These are phyloP conservation scores for Rhodocollybia butyracea DNA, from an alignment of 768 basidiomycete species.

Conservation along the genomic window DNA sequence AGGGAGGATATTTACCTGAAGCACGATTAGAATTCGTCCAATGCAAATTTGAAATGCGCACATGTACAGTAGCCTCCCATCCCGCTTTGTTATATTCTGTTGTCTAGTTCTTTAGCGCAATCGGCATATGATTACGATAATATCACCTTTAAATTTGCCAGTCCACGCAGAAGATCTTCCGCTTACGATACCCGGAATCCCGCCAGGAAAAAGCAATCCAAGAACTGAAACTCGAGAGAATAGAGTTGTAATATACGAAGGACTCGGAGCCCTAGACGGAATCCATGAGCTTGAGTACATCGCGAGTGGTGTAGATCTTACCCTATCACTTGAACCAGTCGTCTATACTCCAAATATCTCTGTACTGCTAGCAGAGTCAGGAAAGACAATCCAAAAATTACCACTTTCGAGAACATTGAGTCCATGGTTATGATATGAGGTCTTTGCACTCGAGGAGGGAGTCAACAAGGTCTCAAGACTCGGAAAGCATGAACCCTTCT, in stretches of 20 bases:
- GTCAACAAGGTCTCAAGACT: too few relatives aligned
- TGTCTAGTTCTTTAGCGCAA: background rate
- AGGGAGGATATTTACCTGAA: background rate
- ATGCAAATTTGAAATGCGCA: background rate
- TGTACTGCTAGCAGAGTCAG: too few relatives aligned
- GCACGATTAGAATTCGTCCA: background rate
- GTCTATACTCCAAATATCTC: too few relatives aligned
- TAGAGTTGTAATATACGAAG: background rate
- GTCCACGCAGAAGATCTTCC: background rate
- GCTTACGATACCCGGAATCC: background rate
- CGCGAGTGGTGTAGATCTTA: too few relatives aligned
- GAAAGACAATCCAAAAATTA: too few relatives aligned
- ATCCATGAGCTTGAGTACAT: too few relatives aligned
- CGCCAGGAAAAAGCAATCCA: background rate
- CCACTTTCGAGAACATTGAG: too few relatives aligned
- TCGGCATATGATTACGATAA: background rate
- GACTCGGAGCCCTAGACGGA: too few relatives aligned
- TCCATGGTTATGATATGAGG: too few relatives aligned
- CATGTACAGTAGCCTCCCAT: background rate
- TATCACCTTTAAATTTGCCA: background rate
- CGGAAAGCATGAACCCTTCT: too few relatives aligned
- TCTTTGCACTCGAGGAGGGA: too few relatives aligned
- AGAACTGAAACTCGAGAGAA: background rate
- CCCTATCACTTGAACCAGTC: too few relatives aligned
- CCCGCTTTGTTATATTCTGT: background rate